phyloP scores from a whole-genome alignment of 106 monocot species.

The Dendrobium officinale region DNA sequence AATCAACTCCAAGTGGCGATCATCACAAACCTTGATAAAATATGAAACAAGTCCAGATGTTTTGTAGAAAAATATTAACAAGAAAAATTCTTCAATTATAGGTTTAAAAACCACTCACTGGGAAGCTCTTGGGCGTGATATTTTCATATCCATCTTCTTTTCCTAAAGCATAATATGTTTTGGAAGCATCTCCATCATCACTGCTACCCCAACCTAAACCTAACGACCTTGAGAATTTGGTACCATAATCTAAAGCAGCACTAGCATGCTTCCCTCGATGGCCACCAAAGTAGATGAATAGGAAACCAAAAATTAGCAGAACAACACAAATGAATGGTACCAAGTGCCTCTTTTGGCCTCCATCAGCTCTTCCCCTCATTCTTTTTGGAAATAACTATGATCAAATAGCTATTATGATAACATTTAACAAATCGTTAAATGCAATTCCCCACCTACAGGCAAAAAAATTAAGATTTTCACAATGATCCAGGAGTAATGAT shows the following conservation, averaged over 20 bases:
- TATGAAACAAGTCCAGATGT: neutral
- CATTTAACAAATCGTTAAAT: neutral
- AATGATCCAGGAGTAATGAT: neutral
- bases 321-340: conserved; percentile 31
- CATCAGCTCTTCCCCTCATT: conserved; percentile 56
- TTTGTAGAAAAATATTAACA: conserved; percentile 2
- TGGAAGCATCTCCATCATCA: conserved; percentile 34
- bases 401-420: neutral
- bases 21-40: conserved; percentile 53
- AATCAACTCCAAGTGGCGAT: conserved; percentile 60
- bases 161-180: conserved; percentile 26
- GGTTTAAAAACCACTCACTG: conserved; percentile 30
- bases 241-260: conserved; percentile 39
- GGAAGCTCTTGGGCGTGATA: conserved; percentile 45
- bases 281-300: conserved; percentile 40
- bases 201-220: conserved; percentile 30
- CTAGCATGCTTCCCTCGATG: conserved; percentile 16
- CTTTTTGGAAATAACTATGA: conserved; percentile 9
- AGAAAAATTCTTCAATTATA: neutral
- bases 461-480: neutral
- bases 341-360: conserved; percentile 39
- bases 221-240: conserved; percentile 37
- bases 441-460: neutral
- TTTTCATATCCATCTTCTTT: conserved; percentile 30
- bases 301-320: conserved; percentile 22